phyloP scores from a whole-genome alignment of 2,329 filamentous ascomycete genomes.

The Cladosporium sp. region DNA sequence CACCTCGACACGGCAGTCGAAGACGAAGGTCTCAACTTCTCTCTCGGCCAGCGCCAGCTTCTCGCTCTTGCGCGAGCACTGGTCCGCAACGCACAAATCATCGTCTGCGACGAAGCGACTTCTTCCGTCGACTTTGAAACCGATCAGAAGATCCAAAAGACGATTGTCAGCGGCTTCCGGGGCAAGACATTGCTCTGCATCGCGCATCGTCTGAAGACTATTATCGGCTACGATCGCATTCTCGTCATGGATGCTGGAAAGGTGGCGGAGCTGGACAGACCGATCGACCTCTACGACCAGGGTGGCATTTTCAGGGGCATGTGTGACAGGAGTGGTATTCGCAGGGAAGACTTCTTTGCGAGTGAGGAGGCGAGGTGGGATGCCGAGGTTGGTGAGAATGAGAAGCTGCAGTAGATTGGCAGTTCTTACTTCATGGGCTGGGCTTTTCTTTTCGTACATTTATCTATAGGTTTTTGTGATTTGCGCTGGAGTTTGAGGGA shows the following conservation, averaged over 20 bases:
- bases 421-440: no score
- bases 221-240: slow-evolving; percentile 88
- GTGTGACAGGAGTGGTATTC: slow-evolving; percentile 83
- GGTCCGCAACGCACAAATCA: slow-evolving; percentile 82
- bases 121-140: slow-evolving; percentile 93
- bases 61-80: slow-evolving; percentile 91
- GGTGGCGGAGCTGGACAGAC: slow-evolving; percentile 83
- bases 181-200: slow-evolving; percentile 90
- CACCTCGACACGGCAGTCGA: slow-evolving; percentile 82
- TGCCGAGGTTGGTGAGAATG: not conserved
- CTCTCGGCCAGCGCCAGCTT: slow-evolving; percentile 87
- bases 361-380: slow-evolving; percentile 23
- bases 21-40: slow-evolving; percentile 95
- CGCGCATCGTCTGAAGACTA: slow-evolving; percentile 85
- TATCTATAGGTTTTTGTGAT: no score
- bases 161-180: slow-evolving; percentile 78
- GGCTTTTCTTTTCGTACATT: no score
- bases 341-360: slow-evolving; percentile 45
- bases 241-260: slow-evolving; percentile 89
- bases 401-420: not conserved
- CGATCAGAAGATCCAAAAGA: slow-evolving; percentile 88
- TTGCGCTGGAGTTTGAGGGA: no score
- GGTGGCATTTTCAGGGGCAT: slow-evolving; percentile 81
- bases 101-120: slow-evolving; percentile 95
- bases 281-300: slow-evolving; percentile 66